A percentile compares a stretch with the other conserved stretches of the same genome.
Evolutionary conservation across 495 filamentous ascomycete species (phyloP).

Genomic region (Neurospora africana): DNA sequence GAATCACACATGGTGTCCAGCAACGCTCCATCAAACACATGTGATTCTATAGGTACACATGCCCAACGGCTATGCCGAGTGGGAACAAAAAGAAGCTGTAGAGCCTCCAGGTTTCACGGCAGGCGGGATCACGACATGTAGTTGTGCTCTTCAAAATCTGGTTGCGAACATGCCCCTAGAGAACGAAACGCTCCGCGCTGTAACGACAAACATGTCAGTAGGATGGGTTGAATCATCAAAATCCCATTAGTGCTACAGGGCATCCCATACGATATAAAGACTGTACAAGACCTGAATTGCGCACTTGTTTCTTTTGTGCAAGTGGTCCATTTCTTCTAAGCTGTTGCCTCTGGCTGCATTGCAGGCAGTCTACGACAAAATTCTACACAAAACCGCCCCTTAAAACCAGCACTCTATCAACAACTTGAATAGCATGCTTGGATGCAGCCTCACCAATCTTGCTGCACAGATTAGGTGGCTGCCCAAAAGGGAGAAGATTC

Average conservation of each 20-base stretch:
- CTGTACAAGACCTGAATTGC: not conserved
- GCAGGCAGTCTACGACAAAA: not conserved
- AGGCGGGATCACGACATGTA: not conserved
- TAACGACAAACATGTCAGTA: not conserved
- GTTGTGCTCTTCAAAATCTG: not conserved
- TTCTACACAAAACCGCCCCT: not conserved
- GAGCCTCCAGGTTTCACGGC: not conserved
- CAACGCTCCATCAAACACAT: too few species aligned
- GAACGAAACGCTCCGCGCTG: not conserved
- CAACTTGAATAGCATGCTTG: not conserved
- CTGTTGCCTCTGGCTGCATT: not conserved
- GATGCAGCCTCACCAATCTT: not conserved
- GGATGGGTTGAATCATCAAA: not conserved
- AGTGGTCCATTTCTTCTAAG: not conserved
- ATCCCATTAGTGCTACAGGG: not conserved
- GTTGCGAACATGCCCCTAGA: not conserved
- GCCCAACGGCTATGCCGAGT: not conserved
- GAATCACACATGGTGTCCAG: not conserved
- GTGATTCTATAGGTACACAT: not conserved
- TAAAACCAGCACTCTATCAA: not conserved
- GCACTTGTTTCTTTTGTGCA: not conserved
- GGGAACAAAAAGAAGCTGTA: not conserved
- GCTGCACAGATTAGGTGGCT: not conserved
- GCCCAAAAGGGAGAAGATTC: not conserved
- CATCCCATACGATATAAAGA: not conserved